Evolutionary conservation across 805 yeast species (phyloP).

Genomic region (Zygoascus tannicola): DNA sequence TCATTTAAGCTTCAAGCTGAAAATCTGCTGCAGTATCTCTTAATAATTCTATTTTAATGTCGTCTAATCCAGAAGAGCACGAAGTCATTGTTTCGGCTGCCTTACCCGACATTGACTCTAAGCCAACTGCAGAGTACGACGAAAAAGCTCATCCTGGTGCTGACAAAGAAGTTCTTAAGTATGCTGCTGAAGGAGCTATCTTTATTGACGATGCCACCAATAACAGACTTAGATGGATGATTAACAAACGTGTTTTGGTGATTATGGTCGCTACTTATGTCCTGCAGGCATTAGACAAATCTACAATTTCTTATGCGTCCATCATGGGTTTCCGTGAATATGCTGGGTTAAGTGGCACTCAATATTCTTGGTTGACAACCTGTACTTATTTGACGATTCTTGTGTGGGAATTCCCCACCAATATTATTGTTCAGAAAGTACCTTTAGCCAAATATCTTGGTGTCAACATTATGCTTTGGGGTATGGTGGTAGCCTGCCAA

Average conservation of each 20-base stretch:
- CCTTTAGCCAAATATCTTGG: constrained; percentile 19
- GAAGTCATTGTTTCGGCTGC: no score
- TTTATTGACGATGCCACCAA: constrained; percentile 24
- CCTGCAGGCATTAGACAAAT: constrained; percentile 38
- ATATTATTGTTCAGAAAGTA: constrained; percentile 28
- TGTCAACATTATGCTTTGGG: constrained; percentile 14
- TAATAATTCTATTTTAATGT: no score
- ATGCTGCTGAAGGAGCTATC: constrained; percentile 14
- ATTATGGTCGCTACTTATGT: constrained; percentile 4
- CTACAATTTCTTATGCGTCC: constrained; percentile 42
- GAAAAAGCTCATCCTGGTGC: no score
- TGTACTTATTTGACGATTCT: constrained; percentile 41
- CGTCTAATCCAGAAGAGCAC: no score
- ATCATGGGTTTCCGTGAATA: constrained; percentile 41
- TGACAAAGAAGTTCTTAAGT: constrained; percentile 7
- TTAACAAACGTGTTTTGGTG: constrained; percentile 7
- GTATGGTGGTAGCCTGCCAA: constrained; percentile 13
- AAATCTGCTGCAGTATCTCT: no score
- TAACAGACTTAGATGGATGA: constrained; percentile 17
- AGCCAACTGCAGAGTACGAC: no score
- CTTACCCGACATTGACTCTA: no score
- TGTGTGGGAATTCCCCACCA: constrained; percentile 37
- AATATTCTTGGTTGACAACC: constrained; percentile 38
- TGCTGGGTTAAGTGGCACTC: constrained; percentile 31
- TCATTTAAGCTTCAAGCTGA: no score